phyloP scores from a whole-genome alignment of 345 rosid genomes.

The Eucalyptus curtisii region DNA sequence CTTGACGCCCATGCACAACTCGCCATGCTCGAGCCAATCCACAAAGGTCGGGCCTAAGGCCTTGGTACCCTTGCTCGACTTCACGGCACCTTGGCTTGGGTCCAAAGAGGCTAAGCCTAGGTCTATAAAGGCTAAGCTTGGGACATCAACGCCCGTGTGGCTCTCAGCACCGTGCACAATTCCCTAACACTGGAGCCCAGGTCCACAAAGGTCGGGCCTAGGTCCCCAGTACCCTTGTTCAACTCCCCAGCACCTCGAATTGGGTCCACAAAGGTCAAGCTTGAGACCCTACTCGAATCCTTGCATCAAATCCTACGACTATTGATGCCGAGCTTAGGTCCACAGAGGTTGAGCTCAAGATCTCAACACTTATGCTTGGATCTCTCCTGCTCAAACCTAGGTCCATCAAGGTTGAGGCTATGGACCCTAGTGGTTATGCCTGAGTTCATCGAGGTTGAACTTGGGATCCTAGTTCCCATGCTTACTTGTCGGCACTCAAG shows the following conservation, averaged over 20 bases:
- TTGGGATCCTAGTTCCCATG: neutral
- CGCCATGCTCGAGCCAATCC: neutral
- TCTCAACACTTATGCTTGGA: neutral
- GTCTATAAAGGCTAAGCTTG: no score
- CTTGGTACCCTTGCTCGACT: neutral
- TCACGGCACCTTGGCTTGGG: neutral
- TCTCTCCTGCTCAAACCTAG: neutral
- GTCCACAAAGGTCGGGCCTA: no score
- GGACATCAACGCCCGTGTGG: neutral
- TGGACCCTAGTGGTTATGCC: neutral
- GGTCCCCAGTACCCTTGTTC: no score
- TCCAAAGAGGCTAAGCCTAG: neutral
- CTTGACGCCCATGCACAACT: neutral
- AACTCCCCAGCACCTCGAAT: no score
- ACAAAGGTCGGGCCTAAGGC: neutral
- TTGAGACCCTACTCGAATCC: no score
- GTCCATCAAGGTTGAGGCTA: neutral
- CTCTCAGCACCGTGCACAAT: no score
- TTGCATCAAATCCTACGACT: no score
- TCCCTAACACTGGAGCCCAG: no score
- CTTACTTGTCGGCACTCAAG: neutral
- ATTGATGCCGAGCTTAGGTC: no score
- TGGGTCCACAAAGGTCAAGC: no score
- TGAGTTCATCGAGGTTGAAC: neutral
- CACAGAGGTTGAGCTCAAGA: neutral